Percentiles rank a stretch among this genome's conserved stretches.
These are phyloP conservation scores for Sarocladium strictum DNA, from an alignment of 2,329 filamentous ascomycete genomes.

Conservation along the genomic window DNA sequence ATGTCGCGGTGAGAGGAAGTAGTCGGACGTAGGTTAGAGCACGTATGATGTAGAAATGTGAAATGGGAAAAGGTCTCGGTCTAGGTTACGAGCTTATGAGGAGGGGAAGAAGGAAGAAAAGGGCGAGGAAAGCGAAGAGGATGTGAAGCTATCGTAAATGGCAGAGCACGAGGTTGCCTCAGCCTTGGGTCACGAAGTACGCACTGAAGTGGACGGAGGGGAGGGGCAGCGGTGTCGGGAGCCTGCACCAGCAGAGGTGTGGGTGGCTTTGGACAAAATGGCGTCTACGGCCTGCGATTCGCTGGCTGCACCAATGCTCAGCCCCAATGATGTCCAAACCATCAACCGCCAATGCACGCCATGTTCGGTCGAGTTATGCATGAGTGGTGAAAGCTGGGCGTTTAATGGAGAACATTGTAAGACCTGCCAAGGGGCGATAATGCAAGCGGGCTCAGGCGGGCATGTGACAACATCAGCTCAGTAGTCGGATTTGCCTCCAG, in stretches of 20 bases:
- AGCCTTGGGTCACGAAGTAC: not conserved
- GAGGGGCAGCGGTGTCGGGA: not conserved
- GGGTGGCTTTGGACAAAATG: not conserved
- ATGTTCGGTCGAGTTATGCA: slow-evolving; percentile 1
- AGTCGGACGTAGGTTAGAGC: not conserved
- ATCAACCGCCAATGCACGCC: not conserved
- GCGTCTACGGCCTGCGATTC: slow-evolving; percentile 1
- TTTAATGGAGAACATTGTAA: not conserved
- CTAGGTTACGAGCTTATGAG: not conserved
- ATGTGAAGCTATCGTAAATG: not conserved
- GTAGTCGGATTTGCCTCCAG: too few species aligned
- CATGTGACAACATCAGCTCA: not conserved
- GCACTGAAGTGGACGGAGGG: not conserved
- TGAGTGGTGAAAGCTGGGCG: not conserved
- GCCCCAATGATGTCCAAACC: not conserved
- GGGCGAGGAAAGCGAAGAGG: not conserved
- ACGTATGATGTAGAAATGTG: not conserved
- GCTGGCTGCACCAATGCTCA: not conserved
- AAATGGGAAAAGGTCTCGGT: not conserved
- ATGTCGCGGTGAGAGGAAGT: not conserved
- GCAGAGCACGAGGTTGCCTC: not conserved
- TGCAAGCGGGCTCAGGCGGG: not conserved
- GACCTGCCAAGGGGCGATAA: not conserved
- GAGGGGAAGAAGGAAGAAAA: not conserved
- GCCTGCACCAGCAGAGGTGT: not conserved